A percentile compares a stretch with the other conserved stretches of the same genome.
These are phyloP conservation scores for Huntiella decipiens DNA, from an alignment of 2,329 filamentous ascomycete genomes.

Conservation along the genomic window DNA sequence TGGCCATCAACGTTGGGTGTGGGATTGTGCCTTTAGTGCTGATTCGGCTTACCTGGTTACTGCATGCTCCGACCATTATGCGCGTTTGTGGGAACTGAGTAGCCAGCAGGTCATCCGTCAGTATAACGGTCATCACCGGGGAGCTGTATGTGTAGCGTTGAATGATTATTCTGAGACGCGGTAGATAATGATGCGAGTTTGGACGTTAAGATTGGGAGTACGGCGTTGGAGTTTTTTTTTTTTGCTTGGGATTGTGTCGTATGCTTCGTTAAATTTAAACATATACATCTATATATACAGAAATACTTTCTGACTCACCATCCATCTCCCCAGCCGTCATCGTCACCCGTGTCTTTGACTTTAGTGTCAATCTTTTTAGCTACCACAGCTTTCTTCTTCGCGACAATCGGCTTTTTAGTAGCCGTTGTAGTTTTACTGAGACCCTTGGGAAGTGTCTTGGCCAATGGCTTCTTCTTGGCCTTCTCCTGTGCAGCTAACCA, in stretches of 20 bases:
- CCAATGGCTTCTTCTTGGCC: constrained; percentile 31
- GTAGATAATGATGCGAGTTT: neutral
- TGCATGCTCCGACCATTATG: constrained; percentile 85
- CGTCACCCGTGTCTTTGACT: constrained; percentile 39
- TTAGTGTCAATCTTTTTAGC: constrained; percentile 53
- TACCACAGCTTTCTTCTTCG: constrained; percentile 17
- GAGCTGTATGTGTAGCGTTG: constrained; percentile 77
- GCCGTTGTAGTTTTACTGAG: constrained; percentile 37
- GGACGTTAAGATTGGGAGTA: neutral
- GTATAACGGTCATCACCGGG: constrained; percentile 86
- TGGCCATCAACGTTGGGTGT: constrained; percentile 89
- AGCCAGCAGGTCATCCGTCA: constrained; percentile 82
- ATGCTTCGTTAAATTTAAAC: neutral
- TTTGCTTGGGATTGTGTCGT: neutral
- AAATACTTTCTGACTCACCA: constrained; percentile 25
- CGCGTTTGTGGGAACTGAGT: constrained; percentile 71
- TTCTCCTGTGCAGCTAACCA: constrained; percentile 72
- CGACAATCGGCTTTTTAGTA: constrained; percentile 14
- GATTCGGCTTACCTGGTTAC: constrained; percentile 88
- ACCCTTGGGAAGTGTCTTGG: constrained; percentile 65
- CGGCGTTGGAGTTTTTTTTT: neutral
- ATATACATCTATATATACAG: neutral
- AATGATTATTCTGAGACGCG: constrained; percentile 58
- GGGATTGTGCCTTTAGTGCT: constrained; percentile 90
- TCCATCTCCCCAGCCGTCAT: constrained; percentile 48